Evolutionary conservation across 306 rosid genomes (phyloP).

Genomic region (Cucumis hystrix): DNA sequence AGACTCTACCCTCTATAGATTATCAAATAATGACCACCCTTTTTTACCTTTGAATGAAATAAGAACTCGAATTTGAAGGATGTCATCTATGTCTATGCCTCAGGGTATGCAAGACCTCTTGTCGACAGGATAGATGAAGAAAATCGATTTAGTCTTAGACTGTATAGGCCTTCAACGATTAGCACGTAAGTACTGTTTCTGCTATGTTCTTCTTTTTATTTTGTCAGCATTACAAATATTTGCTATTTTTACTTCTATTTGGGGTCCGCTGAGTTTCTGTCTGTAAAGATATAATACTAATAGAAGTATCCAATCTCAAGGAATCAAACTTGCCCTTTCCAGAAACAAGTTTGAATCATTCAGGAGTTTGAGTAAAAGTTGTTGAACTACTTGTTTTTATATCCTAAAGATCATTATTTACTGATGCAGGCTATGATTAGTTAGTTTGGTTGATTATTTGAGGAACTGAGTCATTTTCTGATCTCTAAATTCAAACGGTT

Average conservation of each 20-base stretch:
- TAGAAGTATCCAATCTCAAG: not conserved
- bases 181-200: conserved; percentile 50
- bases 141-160: conserved; percentile 48
- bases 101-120: conserved; percentile 97
- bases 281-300: not conserved
- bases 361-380: not conserved
- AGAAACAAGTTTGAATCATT: not conserved
- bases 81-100: not conserved
- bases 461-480: not conserved
- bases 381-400: not conserved
- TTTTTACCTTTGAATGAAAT: not conserved
- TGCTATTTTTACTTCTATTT: not conserved
- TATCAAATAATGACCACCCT: not conserved
- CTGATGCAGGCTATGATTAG: not conserved
- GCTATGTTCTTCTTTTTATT: not conserved
- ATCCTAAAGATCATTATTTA: not conserved
- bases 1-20: not conserved
- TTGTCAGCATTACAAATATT: not conserved
- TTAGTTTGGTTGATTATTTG: not conserved
- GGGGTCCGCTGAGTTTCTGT: not conserved
- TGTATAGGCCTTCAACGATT: conserved; percentile 89
- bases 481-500: not conserved
- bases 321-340: not conserved
- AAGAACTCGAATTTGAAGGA: not conserved
- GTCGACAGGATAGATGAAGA: conserved; percentile 73